Evolutionary conservation across 176 grass and related monocot genomes (phyloP), one percentile per base, ranked within the genome.

Genomic region (Typha latifolia): DNA sequence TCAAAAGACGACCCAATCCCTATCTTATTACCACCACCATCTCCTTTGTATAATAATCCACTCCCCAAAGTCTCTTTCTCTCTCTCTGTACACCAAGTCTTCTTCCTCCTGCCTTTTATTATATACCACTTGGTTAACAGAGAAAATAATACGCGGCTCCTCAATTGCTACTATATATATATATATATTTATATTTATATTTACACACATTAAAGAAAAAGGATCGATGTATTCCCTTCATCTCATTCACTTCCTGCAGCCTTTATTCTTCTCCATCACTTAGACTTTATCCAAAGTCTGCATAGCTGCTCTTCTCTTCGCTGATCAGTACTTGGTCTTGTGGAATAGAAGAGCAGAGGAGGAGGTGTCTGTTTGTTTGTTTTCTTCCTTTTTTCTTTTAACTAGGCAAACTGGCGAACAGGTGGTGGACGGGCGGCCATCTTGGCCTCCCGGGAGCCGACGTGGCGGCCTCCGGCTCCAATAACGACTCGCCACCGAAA

Each of bases 401-500:
- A 24, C 19, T 19, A 47, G 32, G 23, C 71, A 86, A 87, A 75
- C 68, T 96, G 92, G 92, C 92, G 49, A 96, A 96, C 77, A 80
- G 74, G 85, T 96, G 92, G 92, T 96, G 92, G 92, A 22, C 82
- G 9, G 92, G 78, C 6, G 88, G 75, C 48, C 88, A 79, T 50
- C 62, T 88, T 78, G 80, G 82, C 62, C 80, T 91, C 63, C 70
- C 76, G 12, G 74, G 74, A 24, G 68, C 74, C n/a, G 85, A 96
- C 69, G 73, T 79, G 68, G 82, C 74, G 3, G 81, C 92, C 32
- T 82, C 87, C 3, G 80, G 49, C 0, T 69, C 71, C 51, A 90
- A 55, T 14, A 13, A 23, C 14, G 70, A 72, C 53, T 62, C 21
- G 14, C 32, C 55, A 0, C 3, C 22, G 20, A 14, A 84, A 91